These are phyloP conservation scores for Myochromella boudieri DNA, from an alignment of 768 basidiomycete genomes.

Conservation along the genomic window DNA sequence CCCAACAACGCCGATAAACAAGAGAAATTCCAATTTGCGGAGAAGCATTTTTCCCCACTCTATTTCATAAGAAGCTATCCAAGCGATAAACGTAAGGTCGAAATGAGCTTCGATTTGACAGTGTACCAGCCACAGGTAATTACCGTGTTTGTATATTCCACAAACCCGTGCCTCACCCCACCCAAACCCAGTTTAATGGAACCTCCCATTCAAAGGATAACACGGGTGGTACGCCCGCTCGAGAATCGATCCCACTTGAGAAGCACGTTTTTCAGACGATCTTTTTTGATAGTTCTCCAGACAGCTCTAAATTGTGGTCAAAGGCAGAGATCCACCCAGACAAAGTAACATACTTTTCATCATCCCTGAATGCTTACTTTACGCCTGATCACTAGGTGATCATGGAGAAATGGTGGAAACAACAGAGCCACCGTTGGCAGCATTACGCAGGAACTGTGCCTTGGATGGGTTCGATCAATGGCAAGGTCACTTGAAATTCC, in stretches of 20 bases:
- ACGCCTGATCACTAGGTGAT: conserved; percentile 25
- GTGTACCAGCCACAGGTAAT: conserved; percentile 47
- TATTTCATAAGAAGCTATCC: conserved; percentile 47
- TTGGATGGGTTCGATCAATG: conserved; percentile 38
- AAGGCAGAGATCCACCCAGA: conserved; percentile 37
- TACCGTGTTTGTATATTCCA: neutral
- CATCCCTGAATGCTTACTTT: neutral
- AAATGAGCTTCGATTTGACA: conserved; percentile 53
- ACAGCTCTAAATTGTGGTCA: conserved; percentile 40
- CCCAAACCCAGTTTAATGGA: conserved; percentile 21
- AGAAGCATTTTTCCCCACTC: conserved; percentile 40
- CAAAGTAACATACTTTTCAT: conserved; percentile 21
- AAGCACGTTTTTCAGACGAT: conserved; percentile 52
- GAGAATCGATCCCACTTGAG: conserved; percentile 30
- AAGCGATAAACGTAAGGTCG: conserved; percentile 42
- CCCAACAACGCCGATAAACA: conserved; percentile 22
- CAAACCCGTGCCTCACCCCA: neutral
- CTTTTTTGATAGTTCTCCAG: conserved; percentile 41
- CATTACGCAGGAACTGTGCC: conserved; percentile 37
- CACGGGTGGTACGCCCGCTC: no score
- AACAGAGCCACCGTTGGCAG: conserved; percentile 52
- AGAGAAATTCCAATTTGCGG: conserved; percentile 34
- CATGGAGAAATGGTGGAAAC: conserved; percentile 52
- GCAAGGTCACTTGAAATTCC: conserved; percentile 15
- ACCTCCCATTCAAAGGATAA: conserved; percentile 7